These are phyloP conservation scores for Trichoderma sp. DNA, from an alignment of 2,329 filamentous ascomycete species.

Conservation along the genomic window DNA sequence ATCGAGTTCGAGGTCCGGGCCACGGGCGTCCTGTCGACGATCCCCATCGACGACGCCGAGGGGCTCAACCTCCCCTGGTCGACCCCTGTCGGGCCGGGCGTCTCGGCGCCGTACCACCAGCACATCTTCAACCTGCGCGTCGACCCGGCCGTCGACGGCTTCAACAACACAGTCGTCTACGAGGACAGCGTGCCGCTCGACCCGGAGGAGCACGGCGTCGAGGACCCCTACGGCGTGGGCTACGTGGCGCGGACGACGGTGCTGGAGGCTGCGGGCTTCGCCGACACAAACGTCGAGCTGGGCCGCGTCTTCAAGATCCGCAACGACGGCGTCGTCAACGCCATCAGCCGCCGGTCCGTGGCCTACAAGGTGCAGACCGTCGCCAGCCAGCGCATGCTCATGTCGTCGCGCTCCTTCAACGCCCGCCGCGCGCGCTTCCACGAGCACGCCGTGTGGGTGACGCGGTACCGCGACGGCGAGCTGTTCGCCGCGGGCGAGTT, in stretches of 20 bases:
- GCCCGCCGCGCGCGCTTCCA: conserved; percentile 49
- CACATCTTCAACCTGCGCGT: conserved; percentile 68
- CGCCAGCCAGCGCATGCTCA: conserved; percentile 51
- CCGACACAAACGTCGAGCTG: conserved; percentile 56
- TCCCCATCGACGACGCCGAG: conserved; percentile 60
- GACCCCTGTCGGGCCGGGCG: conserved; percentile 65
- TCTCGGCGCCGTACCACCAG: conserved; percentile 69
- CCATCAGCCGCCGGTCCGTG: conserved; percentile 50
- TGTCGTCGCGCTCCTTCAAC: conserved; percentile 48
- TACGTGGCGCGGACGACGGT: conserved; percentile 56
- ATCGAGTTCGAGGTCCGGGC: conserved; percentile 65
- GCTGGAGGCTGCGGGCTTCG: conserved; percentile 49
- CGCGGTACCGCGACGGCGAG: conserved; percentile 52
- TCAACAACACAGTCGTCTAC: conserved; percentile 51
- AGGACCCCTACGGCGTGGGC: conserved; percentile 63
- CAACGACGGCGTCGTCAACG: conserved; percentile 50
- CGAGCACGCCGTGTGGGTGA: conserved; percentile 53
- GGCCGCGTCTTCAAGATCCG: conserved; percentile 56
- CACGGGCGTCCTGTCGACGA: conserved; percentile 65
- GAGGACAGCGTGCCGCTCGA: conserved; percentile 47
- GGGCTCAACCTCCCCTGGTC: conserved; percentile 51
- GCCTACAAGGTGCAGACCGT: conserved; percentile 53
- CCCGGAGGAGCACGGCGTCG: conserved; percentile 47
- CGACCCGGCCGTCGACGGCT: conserved; percentile 63
- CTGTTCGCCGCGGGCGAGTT: conserved; percentile 55